Base-by-base conservation (phyloP, 1,139 yeast genomes). In the Blastobotrys buckinghamii region DNA sequence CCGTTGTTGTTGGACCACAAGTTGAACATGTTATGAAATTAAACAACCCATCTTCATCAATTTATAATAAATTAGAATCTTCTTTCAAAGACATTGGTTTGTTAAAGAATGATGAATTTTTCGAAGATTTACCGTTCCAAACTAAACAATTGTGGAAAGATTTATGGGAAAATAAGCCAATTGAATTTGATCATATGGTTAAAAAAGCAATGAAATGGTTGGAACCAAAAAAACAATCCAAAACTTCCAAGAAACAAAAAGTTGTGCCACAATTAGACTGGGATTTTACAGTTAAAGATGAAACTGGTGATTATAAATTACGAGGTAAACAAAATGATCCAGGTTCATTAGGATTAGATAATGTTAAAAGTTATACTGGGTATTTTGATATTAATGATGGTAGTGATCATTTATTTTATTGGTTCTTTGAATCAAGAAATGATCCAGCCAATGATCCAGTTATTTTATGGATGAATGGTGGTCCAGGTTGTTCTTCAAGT, bases 401-500 rank as follows among this genome's bases (percentile, higher is more conserved):
- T 59, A 87, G 84, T 59, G 87, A 86, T 68, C 95, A 86, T 67
- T 82, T 84, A 62, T 86, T 86, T 67, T 86, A 82, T 66, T 86
- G 86, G 84, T 79, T 81, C 59, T 82, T 81, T 55, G 87, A 82
- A 63, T 77, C 83, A 46, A 74, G 88, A 67, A 80, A 80, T 60
- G 84, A 82, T 64, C 85, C 84, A 26, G 66, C 61, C 45, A 77
- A 69, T 50, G 85, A 80, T 60, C 87, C 87, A 0, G 75, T 82
- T 20, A 72, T 82, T 48, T 69, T 82, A 51, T 82, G 88, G 88
- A 70, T 82, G 59, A 82, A 82, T 57, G 88, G 88, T 49, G 88
- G 88, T 4, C 88, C 89, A 15, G 88, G 88, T 5, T 82, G 88
- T 62, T 80, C 86, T 2, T 79, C 85, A 9, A 65, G 80, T 61